Conservation (phyloP, 805 yeast species). For the Phaffomyces thermotolerans region DNA sequence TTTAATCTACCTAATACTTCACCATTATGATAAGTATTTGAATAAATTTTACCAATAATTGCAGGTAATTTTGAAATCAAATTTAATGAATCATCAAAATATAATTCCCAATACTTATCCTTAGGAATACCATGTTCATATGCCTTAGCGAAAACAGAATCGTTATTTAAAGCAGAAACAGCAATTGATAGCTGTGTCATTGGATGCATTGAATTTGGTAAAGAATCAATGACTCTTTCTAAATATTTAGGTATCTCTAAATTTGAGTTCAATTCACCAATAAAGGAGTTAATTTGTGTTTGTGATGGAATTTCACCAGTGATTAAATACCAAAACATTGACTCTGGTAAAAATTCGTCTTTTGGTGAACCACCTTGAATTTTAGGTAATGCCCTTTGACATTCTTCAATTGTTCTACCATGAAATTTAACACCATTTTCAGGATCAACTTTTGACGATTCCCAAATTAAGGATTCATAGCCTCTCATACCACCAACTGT, state of each 20-base stretch:
- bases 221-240: constrained; percentile 48
- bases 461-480: constrained; percentile 69
- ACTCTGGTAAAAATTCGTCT: constrained; percentile 48
- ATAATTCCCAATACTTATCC: constrained; percentile 67
- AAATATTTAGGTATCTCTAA: constrained; percentile 61
- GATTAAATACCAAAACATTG: constrained; percentile 70
- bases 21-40: constrained; percentile 51
- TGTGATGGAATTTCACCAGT: constrained; percentile 67
- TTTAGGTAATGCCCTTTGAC: constrained; percentile 59
- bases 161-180: constrained; percentile 63
- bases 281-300: constrained; percentile 48
- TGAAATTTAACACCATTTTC: constrained; percentile 72
- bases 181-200: constrained; percentile 81
- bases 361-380: constrained; percentile 20
- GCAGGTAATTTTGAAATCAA: constrained; percentile 69
- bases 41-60: constrained; percentile 68
- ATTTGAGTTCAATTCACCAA: constrained; percentile 56
- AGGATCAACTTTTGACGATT: constrained; percentile 71
- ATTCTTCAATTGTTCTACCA: constrained; percentile 67
- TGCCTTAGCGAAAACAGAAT: constrained; percentile 63
- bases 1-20: constrained; percentile 45
- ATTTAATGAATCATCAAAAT: constrained; percentile 63
- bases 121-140: constrained; percentile 66
- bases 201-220: constrained; percentile 67
- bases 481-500: constrained; percentile 77